These are phyloP conservation scores for Diaporthe nobilis DNA, from an alignment of 2,329 filamentous ascomycete genomes.

Conservation along the genomic window DNA sequence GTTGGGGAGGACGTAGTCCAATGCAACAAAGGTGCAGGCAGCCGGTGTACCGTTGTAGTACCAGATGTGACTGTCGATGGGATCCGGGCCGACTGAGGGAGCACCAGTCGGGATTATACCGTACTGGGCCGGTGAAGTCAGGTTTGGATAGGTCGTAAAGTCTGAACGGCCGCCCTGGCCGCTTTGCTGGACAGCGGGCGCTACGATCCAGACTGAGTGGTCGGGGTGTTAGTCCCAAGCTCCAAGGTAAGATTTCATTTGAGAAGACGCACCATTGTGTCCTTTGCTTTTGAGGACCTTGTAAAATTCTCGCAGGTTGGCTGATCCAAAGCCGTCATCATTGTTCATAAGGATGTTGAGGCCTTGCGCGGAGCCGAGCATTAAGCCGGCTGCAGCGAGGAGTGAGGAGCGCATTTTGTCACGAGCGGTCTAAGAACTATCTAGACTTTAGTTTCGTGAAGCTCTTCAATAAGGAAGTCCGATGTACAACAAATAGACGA, in stretches of 20 bases:
- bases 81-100: constrained; percentile 65
- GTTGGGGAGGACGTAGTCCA: constrained; percentile 68
- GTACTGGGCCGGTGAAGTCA: constrained; percentile 58
- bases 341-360: constrained; percentile 43
- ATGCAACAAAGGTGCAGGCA: constrained; percentile 67
- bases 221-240: not conserved
- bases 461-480: not conserved
- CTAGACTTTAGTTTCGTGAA: not conserved
- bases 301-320: constrained; percentile 58
- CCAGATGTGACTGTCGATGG: constrained; percentile 67
- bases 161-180: constrained; percentile 60
- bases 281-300: constrained; percentile 65
- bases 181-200: constrained; percentile 58
- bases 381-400: not conserved
- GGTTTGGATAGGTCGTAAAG: constrained; percentile 59
- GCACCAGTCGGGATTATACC: constrained; percentile 60
- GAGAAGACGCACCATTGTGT: constrained; percentile 62
- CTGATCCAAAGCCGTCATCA: constrained; percentile 58
- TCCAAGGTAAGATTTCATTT: not conserved
- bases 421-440: not conserved
- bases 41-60: constrained; percentile 73
- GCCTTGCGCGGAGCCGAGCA: not conserved
- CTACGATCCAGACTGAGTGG: constrained; percentile 55
- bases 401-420: constrained; percentile 18
- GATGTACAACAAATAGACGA: not conserved